Base-by-base conservation (phyloP, 371 early-diverging fungal species). In the Mucor saturninus region DNA sequence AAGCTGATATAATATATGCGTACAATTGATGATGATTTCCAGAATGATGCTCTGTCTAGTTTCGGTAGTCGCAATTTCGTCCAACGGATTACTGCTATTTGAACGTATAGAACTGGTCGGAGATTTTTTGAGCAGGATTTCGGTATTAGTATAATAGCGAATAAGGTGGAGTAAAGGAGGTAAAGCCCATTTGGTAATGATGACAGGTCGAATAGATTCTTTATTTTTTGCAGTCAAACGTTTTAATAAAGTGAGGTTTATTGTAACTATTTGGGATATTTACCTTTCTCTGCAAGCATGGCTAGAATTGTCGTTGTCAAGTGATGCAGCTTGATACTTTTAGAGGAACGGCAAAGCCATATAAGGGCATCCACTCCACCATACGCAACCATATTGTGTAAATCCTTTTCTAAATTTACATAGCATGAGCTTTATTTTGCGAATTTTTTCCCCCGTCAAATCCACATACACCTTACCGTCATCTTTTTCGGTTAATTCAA, bases 311-410 rank as follows among this genome's bases (percentile, higher is more conserved):
- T 76, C 0, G 88, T 85, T 0, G 81, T 74, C 9, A 81, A 66
- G 21, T 83, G 79, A 64, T 85, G 86, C 0, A 88, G 62, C 28
- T 83, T 79, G 3, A 60, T 67, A 37, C 73, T 76, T 42, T 74
- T 80, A 3, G 71, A 75, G 14, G 80, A 61, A 32, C 75, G 67
- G 65, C 85, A 85, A 1, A 88, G 66, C 74, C 85, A 88, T 6
- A 88, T 72, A 31, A 85, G 61, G 6, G 88, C 86, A 71, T 88
- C 88, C 21, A 88, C 64, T 21, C 86, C 86, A 2, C 88, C 88
- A 56, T 88, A 73, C 30, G 71, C 82, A 4, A 86, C 69, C 46
- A 88, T 72, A 55, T 75, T 79, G 37, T 79, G 77, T 6, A 86
- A 56, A 40, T 79, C 82, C 40, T 80, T 73, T 37, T 79, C 88